Evolutionary conservation across 306 rosid genomes (phyloP).

Genomic region (Amphicarpaea edgeworthii): DNA sequence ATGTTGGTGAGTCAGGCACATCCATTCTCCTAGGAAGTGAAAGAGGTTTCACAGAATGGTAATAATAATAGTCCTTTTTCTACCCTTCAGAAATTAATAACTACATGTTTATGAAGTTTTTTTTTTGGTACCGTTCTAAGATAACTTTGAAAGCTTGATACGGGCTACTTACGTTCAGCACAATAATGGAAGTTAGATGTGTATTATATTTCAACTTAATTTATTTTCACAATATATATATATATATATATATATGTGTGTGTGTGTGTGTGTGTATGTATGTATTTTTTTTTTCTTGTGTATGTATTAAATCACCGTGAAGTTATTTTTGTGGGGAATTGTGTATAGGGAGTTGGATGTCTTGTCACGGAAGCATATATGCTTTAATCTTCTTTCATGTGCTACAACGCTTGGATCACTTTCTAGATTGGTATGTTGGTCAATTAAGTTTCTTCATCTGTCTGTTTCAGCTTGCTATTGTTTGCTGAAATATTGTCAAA

Average conservation of each 20-base stretch:
- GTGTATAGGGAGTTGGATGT: conserved; percentile 90
- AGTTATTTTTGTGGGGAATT: conserved; percentile 41
- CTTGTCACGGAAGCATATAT: conserved; percentile 78
- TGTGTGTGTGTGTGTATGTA: too few species aligned
- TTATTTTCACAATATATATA: background rate
- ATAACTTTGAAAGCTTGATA: conserved; percentile 19
- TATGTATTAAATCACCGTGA: conserved; percentile 7
- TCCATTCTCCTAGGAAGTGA: conserved; percentile 77
- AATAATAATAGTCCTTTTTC: conserved; percentile 39
- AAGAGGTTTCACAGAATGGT: conserved; percentile 94
- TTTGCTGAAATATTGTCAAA: conserved; percentile 30
- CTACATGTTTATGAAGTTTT: background rate
- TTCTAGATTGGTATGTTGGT: conserved; percentile 80
- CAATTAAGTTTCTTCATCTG: conserved; percentile 25
- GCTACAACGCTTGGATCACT: conserved; percentile 96
- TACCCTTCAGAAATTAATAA: background rate
- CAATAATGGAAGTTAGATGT: conserved; percentile 16
- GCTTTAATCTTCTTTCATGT: conserved; percentile 91
- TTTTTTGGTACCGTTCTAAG: background rate
- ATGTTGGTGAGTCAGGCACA: conserved; percentile 73
- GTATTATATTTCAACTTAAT: conserved; percentile 14
- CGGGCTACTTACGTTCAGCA: conserved; percentile 9
- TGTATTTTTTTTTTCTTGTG: background rate
- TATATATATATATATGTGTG: too few species aligned
- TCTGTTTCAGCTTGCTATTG: conserved; percentile 30